Conservation (phyloP, 768 basidiomycete species). For the Termitomyces sp. region DNA sequence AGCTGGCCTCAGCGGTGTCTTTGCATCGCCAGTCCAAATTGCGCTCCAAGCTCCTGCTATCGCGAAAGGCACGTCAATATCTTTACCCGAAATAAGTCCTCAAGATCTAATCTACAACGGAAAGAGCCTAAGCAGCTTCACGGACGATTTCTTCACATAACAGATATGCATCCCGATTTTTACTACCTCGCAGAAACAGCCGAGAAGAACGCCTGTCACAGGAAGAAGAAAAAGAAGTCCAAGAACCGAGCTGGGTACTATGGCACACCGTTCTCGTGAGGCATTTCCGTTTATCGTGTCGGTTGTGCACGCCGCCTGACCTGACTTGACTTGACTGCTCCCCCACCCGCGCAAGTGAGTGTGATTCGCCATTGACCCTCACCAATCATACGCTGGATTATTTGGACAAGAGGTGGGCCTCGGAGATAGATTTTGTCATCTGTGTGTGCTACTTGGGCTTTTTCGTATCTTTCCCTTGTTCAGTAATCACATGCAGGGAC, state of each 20-base stretch:
- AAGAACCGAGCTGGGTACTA: conserved; percentile 50
- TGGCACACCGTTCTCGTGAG: conserved; percentile 66
- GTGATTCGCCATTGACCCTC: conserved; percentile 78
- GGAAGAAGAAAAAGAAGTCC: conserved; percentile 52
- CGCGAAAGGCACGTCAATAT: conserved; percentile 22
- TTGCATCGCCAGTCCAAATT: conserved; percentile 34
- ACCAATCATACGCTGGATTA: conserved; percentile 79
- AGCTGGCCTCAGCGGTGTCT: conserved; percentile 17
- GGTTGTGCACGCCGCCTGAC: neutral
- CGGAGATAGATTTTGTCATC: conserved; percentile 86
- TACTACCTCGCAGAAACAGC: conserved; percentile 50
- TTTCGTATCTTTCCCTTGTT: conserved; percentile 2
- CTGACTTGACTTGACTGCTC: neutral
- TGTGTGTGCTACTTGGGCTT: conserved; percentile 39
- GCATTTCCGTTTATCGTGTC: conserved; percentile 5
- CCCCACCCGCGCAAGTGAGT: conserved; percentile 39
- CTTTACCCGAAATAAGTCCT: neutral
- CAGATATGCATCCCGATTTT: conserved; percentile 81
- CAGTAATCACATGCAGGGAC: conserved; percentile 45
- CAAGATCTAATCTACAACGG: neutral
- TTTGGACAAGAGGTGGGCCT: conserved; percentile 72
- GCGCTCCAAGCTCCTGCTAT: conserved; percentile 25
- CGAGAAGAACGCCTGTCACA: conserved; percentile 62
- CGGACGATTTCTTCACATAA: conserved; percentile 76
- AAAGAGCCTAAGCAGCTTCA: conserved; percentile 47